Percentiles rank a stretch among this genome's conserved stretches.
phyloP scores from a whole-genome alignment of 768 basidiomycete species.

The Phylloporus sp. region DNA sequence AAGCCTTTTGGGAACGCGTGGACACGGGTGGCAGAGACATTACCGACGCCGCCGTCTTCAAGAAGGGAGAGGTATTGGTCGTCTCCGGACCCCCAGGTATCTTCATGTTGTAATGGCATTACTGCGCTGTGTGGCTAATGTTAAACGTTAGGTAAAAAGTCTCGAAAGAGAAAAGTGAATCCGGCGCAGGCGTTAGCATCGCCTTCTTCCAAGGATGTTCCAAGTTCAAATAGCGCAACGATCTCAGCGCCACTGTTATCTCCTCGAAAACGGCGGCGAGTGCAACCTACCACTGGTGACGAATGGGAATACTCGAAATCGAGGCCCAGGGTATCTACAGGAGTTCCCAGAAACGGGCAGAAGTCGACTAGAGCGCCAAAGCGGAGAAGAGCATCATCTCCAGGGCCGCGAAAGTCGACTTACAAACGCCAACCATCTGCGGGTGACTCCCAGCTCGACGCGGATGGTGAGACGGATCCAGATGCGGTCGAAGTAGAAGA shows the following conservation, averaged over 20 bases:
- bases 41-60: slow-evolving; percentile 46
- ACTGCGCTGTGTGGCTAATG: slow-evolving; percentile 1
- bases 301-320: slow-evolving; percentile 4
- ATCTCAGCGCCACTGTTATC: slow-evolving; percentile 18
- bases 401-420: slow-evolving; percentile 20
- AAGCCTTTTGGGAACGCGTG: slow-evolving; percentile 36
- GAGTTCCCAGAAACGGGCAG: slow-evolving; percentile 4
- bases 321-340: slow-evolving; percentile 11
- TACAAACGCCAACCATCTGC: slow-evolving; percentile 19
- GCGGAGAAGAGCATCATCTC: slow-evolving; percentile 29
- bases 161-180: slow-evolving; percentile 16
- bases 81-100: slow-evolving; percentile 60
- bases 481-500: slow-evolving; percentile 38
- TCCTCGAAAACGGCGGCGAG: slow-evolving; percentile 26
- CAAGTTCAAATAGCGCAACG: slow-evolving; percentile 6
- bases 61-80: slow-evolving; percentile 49
- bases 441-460: slow-evolving; percentile 30
- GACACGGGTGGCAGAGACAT: slow-evolving; percentile 42
- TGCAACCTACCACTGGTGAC: slow-evolving; percentile 6
- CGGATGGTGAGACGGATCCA: slow-evolving; percentile 32
- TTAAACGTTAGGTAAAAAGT: slow-evolving; percentile 13
- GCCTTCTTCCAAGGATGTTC: slow-evolving; percentile 7
- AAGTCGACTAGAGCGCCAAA: slow-evolving; percentile 6
- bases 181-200: slow-evolving; percentile 4
- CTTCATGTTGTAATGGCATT: neutral